Conservation (phyloP, 2,329 filamentous ascomycete species). For the Aurifilum marmelostoma region DNA sequence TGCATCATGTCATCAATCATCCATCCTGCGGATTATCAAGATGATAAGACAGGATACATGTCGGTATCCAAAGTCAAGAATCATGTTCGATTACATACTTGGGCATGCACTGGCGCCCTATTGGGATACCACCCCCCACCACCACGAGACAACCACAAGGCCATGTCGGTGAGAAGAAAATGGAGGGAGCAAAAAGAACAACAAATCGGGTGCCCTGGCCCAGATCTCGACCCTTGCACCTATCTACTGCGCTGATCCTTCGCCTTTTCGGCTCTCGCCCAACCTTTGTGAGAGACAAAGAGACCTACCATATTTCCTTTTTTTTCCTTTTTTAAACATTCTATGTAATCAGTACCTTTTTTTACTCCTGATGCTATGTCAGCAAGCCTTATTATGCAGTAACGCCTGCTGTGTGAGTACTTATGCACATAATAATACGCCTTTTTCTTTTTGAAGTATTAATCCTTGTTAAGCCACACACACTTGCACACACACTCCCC, state of each 20-base stretch:
- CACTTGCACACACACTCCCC: not conserved
- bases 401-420: not conserved
- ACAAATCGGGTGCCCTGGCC: not conserved
- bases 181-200: not conserved
- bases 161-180: not conserved
- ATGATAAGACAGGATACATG: not conserved
- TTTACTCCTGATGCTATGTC: not conserved
- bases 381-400: not conserved
- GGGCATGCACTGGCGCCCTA: too few relatives aligned
- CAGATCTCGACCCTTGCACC: not conserved
- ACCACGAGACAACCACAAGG: not conserved
- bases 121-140: constrained; percentile 2
- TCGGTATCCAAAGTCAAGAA: not conserved
- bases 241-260: not conserved
- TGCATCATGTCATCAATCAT: too few relatives aligned
- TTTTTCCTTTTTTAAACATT: not conserved
- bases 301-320: not conserved
- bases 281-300: not conserved
- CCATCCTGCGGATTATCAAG: not conserved
- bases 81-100: too few relatives aligned
- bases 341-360: not conserved
- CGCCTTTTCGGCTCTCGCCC: not conserved
- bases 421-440: too few relatives aligned
- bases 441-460: not conserved
- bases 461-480: not conserved